phyloP scores from a whole-genome alignment of 768 basidiomycete species.

The Naganishia vaughanmartiniae region DNA sequence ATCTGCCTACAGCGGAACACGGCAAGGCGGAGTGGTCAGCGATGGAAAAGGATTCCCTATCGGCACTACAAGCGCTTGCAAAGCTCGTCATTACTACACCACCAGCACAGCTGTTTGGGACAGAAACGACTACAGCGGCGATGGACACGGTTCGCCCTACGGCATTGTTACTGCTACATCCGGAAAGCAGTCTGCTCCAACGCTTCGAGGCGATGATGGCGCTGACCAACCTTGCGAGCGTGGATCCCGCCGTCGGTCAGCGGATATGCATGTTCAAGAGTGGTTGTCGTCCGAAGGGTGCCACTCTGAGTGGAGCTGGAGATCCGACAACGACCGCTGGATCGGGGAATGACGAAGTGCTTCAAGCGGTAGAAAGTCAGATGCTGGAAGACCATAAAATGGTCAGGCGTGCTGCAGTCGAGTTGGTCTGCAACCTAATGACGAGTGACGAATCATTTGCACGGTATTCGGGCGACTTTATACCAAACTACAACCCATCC shows the following conservation, averaged over 20 bases:
- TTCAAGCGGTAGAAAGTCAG: constrained; percentile 42
- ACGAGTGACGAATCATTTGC: constrained; percentile 72
- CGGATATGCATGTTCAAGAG: constrained; percentile 55
- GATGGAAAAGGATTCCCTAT: constrained; percentile 32
- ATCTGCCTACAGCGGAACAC: constrained; percentile 59
- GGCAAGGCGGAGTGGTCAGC: constrained; percentile 51
- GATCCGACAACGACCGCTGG: not conserved
- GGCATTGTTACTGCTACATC: constrained; percentile 67
- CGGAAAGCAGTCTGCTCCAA: constrained; percentile 70
- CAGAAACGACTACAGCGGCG: constrained; percentile 65
- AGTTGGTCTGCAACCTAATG: constrained; percentile 88
- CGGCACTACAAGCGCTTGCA: constrained; percentile 79
- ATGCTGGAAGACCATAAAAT: constrained; percentile 70
- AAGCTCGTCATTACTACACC: constrained; percentile 90
- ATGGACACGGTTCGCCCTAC: constrained; percentile 83
- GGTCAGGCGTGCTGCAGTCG: constrained; percentile 79
- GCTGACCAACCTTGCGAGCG: constrained; percentile 86
- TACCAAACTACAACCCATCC: constrained; percentile 44
- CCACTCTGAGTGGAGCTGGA: constrained; percentile 47
- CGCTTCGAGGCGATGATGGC: constrained; percentile 94
- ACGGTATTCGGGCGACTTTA: constrained; percentile 58
- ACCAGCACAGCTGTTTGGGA: constrained; percentile 86
- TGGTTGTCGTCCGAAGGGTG: constrained; percentile 37
- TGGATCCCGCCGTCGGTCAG: constrained; percentile 64
- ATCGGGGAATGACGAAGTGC: constrained; percentile 56